Evolutionary conservation across 768 basidiomycete genomes (phyloP), one percentile per base, ranked within the genome.

Genomic region (Psilocybe cyanescens): DNA sequence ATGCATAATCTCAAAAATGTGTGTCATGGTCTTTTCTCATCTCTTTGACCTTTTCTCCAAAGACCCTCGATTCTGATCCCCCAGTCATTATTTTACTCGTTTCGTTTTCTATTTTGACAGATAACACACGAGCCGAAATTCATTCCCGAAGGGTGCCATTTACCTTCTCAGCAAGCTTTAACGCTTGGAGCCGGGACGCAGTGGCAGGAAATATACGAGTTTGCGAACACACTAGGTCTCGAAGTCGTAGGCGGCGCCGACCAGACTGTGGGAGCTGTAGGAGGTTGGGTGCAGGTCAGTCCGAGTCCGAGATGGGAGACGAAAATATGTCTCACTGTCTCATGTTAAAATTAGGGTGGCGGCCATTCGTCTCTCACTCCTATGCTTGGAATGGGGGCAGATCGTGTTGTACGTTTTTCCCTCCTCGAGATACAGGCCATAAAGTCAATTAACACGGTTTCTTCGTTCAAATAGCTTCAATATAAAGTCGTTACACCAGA

Each of bases 401-500:
- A 83, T 63, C 71, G 80, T 19, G 79, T 76, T n/a, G 82, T 82
- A 61, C 63, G 79, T 65, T 44, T 14, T 44, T 44, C 6, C 14
- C 14, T 44, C 41, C 37, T 39, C 14, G 37, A 24, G 24, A 24
- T 24, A 24, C 24, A 24, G 24, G 24, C 24, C 24, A 24, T 24
- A 24, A 24, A 24, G 24, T 24, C 24, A 24, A 24, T 24, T 24
- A 24, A 24, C 24, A 24, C 24, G 24, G 24, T 24, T 24, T 24
- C 24, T 24, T 60, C 2, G 52, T 24, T 12, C 14, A 16, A 37
- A 50, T 51, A 81, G 79, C 74, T 85, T 5, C 73, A 87, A 68
- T 80, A 78, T 68, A 81, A 81, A 61, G 72, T 85, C 1, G 83
- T 86, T 9, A 85, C 83, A 0, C 82, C 84, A 0, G 82, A 83